Conservation (phyloP, 2,329 filamentous ascomycete genomes). For the Fusarium sp. region DNA sequence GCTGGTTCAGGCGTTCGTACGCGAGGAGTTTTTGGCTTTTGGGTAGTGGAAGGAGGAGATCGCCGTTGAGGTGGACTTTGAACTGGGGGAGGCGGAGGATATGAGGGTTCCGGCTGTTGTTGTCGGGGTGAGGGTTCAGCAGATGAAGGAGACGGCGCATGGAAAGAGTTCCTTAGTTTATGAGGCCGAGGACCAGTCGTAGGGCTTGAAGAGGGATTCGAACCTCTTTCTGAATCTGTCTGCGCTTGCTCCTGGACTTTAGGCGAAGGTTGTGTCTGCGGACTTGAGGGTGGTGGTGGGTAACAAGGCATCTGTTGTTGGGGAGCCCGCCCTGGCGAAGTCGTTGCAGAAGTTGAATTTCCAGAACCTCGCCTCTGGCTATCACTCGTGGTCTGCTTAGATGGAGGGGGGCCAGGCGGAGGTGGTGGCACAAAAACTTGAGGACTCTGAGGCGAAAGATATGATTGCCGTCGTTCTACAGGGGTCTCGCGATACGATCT, state of each 20-base stretch:
- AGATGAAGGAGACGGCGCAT: neutral
- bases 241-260: neutral
- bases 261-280: neutral
- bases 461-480: too few species aligned
- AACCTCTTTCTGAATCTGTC: neutral
- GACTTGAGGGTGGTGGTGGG: neutral
- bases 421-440: slow-evolving; percentile 5
- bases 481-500: neutral
- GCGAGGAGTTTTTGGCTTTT: slow-evolving; percentile 16
- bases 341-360: neutral
- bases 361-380: neutral
- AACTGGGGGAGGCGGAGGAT: neutral
- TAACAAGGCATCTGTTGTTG: slow-evolving; percentile 4
- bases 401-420: slow-evolving; percentile 18
- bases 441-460: neutral
- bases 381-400: neutral
- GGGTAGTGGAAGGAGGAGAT: neutral
- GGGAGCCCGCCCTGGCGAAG: neutral
- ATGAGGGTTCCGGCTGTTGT: neutral
- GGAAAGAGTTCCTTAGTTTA: neutral
- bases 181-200: neutral
- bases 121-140: neutral
- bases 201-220: neutral
- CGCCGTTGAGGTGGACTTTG: neutral
- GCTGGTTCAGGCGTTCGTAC: slow-evolving; percentile 31